Evolutionary conservation across 495 filamentous ascomycete species (phyloP), one percentile per base, ranked within the genome.

Genomic region (Saxispiralis lemnorum): DNA sequence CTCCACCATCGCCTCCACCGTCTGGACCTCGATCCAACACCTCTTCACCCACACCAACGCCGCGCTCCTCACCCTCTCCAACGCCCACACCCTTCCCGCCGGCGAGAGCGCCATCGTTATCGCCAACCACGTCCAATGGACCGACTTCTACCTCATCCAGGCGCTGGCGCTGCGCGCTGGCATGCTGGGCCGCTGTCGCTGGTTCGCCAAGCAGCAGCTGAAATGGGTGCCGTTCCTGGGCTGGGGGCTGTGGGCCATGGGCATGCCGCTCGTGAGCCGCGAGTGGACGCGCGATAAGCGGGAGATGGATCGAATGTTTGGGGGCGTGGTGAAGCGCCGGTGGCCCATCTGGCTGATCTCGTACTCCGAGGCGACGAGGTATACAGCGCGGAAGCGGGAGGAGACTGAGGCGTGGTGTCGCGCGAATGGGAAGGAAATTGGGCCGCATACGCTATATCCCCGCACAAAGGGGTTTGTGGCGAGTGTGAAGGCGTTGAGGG

Each of bases 61-160:
- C 16, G 69, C 66, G 14, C 40, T 52, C 38, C 70, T 76, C 48
- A 66, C 56, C 35, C 48, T 67, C 31, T 71, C 71, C 17, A 69
- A 65, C 14, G 38, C 34, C 0, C 64, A 69, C 44, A 41, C 43
- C 5, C 57, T 73, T 9, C 68, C 64, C 0, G 28, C 47, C 18
- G 57, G 55, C 16, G 71, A 76, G 52, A 68, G 64, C 19, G 70
- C 70, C 38, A 65, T 76, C 44, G 68, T 74, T 18, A 51, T 75
- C 35, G 58, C 69, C 14, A 76, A 76, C 51, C 71, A 73, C 57
- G 64, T 71, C 28, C 61, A 59, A 36, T 75, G 72, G 71, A 60
- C 65, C 19, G 72, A 75, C 53, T 73, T 76, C 56, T 76, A 71
- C 58, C 63, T 75, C 59, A 68, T 75, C 46, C 72, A 75, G 52